Evolutionary conservation across 2,329 filamentous ascomycete species (phyloP).

Genomic region (Arthrocladium fulminans): DNA sequence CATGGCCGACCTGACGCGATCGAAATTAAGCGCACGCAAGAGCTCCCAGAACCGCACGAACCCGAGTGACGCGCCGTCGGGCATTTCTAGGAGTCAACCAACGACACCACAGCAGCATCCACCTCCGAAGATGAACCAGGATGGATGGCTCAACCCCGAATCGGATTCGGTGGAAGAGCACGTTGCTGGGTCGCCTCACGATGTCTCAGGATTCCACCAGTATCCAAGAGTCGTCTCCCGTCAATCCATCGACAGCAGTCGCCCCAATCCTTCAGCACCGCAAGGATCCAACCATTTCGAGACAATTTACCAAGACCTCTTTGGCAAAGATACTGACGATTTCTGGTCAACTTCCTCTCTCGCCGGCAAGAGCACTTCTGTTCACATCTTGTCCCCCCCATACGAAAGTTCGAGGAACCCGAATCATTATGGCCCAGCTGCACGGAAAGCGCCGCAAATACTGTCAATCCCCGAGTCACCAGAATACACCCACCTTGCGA

Average conservation of each 20-base stretch:
- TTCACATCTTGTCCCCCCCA: background rate
- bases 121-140: background rate
- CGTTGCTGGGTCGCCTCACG: background rate
- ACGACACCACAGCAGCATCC: background rate
- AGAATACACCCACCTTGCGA: slow-evolving; percentile 1
- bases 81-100: no score
- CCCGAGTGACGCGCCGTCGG: no score
- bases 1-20: background rate
- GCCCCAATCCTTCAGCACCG: no score
- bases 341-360: slow-evolving; percentile 2
- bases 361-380: background rate
- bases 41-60: no score
- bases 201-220: background rate
- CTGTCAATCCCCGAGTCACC: slow-evolving; percentile 2
- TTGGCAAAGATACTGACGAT: background rate
- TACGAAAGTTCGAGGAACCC: background rate
- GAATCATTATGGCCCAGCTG: background rate
- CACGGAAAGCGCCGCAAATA: background rate
- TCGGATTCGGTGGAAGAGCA: background rate
- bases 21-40: background rate
- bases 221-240: background rate
- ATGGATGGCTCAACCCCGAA: slow-evolving; percentile 5
- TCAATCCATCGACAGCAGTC: background rate
- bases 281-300: background rate
- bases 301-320: slow-evolving; percentile 1